Evolutionary conservation across 1,284 basidiomycete genomes (phyloP).

Genomic region (Singerocomus inundabilis): DNA sequence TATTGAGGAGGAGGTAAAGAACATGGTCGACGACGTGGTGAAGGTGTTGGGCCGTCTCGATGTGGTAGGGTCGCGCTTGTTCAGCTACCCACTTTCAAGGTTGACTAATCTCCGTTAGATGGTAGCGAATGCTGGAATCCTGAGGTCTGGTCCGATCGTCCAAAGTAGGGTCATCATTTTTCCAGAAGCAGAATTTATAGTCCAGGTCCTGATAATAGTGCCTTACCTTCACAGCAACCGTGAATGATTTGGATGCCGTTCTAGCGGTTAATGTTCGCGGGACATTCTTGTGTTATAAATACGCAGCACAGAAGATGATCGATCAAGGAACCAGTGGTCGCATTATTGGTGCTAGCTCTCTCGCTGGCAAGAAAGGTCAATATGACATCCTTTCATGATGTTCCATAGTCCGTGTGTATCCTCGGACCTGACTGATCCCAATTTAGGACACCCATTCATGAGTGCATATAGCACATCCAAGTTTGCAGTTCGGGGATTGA

Average conservation of each 20-base stretch:
- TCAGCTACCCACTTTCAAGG: not conserved
- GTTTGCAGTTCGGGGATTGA: conserved; percentile 37
- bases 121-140: conserved; percentile 40
- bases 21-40: conserved; percentile 33
- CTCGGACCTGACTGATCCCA: not conserved
- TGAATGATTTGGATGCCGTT: conserved; percentile 27
- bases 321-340: conserved; percentile 38
- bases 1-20: conserved; percentile 37
- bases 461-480: conserved; percentile 32
- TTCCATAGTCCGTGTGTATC: not conserved
- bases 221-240: conserved; percentile 18
- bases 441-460: conserved; percentile 20
- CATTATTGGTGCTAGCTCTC: conserved; percentile 40
- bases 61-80: conserved; percentile 31
- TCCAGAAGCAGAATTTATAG: too few relatives aligned
- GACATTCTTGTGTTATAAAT: conserved; percentile 39
- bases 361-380: conserved; percentile 34
- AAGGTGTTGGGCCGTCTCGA: conserved; percentile 36
- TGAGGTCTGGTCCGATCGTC: conserved; percentile 20
- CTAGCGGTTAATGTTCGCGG: conserved; percentile 36
- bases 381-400: not conserved
- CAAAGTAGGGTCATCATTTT: conserved; percentile 23
- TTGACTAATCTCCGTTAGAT: conserved; percentile 24
- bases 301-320: conserved; percentile 39
- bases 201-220: not conserved